Evolutionary conservation across 1,139 yeast species (phyloP).

Genomic region (Debaryomyces sp.): DNA sequence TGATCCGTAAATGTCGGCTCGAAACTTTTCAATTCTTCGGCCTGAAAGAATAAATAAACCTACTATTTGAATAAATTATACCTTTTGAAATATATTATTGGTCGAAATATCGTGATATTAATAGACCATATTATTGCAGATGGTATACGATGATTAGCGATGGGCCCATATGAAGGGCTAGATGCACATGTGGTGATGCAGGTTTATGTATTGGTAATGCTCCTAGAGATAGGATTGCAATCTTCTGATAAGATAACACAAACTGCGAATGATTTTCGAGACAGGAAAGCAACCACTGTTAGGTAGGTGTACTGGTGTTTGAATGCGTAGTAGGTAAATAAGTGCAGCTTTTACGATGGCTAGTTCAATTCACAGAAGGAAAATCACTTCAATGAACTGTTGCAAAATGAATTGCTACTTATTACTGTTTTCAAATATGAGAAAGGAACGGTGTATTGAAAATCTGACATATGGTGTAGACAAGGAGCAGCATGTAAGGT

Average conservation of each 20-base stretch:
- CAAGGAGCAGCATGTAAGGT: too few relatives aligned
- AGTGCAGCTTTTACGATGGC: neutral
- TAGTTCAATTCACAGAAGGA: neutral
- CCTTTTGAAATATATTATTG: neutral
- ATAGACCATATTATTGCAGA: neutral
- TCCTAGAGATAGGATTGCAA: neutral
- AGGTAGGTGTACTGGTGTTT: neutral
- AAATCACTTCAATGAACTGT: too few relatives aligned
- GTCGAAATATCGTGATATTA: neutral
- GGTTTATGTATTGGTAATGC: neutral
- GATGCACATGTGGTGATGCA: neutral
- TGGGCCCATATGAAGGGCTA: neutral
- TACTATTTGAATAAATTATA: neutral
- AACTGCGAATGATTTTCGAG: neutral
- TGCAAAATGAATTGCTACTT: too few relatives aligned
- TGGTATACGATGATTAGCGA: neutral
- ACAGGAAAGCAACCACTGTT: neutral
- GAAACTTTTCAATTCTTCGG: neutral
- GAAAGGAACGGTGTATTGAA: too few relatives aligned
- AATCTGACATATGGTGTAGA: too few relatives aligned
- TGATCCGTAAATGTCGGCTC: neutral
- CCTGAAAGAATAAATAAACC: neutral
- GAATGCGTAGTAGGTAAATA: neutral
- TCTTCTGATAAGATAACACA: neutral
- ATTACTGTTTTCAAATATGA: too few relatives aligned